A percentile compares a stretch with the other conserved stretches of the same genome.
Evolutionary conservation across 129 eudicot genomes (phyloP).

Genomic region (Escallonia herrerae): DNA sequence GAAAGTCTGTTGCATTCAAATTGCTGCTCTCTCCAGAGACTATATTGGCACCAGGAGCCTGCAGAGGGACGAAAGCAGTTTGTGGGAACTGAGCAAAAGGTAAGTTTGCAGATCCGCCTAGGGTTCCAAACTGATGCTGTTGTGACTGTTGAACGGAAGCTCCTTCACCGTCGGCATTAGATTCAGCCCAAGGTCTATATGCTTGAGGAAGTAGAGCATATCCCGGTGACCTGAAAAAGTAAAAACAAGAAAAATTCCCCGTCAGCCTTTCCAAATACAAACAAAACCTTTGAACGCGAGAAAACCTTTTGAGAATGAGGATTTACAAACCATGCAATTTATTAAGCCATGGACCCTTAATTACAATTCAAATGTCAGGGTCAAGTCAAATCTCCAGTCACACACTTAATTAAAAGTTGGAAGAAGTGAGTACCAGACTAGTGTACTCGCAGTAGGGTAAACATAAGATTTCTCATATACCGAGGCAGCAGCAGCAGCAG

Average conservation of each 20-base stretch:
- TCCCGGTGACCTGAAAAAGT: conserved; percentile 57
- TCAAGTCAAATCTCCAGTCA: too few relatives aligned
- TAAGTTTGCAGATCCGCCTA: conserved; percentile 26
- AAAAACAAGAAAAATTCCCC: background rate
- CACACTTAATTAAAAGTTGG: background rate
- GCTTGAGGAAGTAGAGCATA: conserved; percentile 41
- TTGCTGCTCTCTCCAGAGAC: conserved; percentile 26
- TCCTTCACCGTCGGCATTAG: conserved; percentile 16
- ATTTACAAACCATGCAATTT: too few relatives aligned
- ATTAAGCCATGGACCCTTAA: too few relatives aligned
- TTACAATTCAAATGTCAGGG: too few relatives aligned
- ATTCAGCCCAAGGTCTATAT: conserved; percentile 10
- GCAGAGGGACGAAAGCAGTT: conserved; percentile 27
- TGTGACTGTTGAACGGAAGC: conserved; percentile 23
- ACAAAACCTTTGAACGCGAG: too few relatives aligned
- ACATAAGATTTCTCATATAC: conserved; percentile 83
- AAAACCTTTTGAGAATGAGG: too few relatives aligned
- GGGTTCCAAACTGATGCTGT: conserved; percentile 21
- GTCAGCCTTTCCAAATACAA: background rate
- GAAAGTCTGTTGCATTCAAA: conserved; percentile 24
- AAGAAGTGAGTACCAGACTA: conserved; percentile 47
- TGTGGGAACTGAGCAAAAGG: conserved; percentile 34
- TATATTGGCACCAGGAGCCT: conserved; percentile 22
- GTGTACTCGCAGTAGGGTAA: conserved; percentile 68
- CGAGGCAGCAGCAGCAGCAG: conserved; percentile 93